These are phyloP conservation scores for Cystobasidium pallidum DNA, from an alignment of 1,284 basidiomycete genomes.

Conservation along the genomic window DNA sequence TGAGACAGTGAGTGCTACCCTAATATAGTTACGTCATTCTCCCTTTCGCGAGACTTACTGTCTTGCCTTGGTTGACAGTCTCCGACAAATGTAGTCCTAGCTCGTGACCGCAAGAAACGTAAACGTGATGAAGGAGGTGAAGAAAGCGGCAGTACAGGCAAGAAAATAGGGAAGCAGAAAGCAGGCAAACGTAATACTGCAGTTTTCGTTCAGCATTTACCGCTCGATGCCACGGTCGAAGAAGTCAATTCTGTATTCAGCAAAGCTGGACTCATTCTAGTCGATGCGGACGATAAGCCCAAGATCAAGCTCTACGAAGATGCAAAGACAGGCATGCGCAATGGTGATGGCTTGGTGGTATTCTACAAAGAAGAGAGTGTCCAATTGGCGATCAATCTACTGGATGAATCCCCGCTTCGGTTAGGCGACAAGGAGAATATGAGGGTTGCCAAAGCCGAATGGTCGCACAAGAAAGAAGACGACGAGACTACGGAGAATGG, in stretches of 20 bases:
- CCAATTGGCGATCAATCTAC: slow-evolving; percentile 75
- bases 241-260: slow-evolving; percentile 81
- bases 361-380: slow-evolving; percentile 98
- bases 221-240: slow-evolving; percentile 71
- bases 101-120: slow-evolving; percentile 63
- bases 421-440: slow-evolving; percentile 77
- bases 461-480: slow-evolving; percentile 65
- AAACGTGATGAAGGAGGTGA: slow-evolving; percentile 31
- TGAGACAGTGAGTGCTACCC: slow-evolving; percentile 70
- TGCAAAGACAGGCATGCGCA: slow-evolving; percentile 80
- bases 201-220: slow-evolving; percentile 85
- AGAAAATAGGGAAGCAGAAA: slow-evolving; percentile 66
- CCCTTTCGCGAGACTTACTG: neutral
- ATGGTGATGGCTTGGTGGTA: slow-evolving; percentile 91
- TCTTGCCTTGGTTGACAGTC: slow-evolving; percentile 60
- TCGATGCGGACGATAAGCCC: slow-evolving; percentile 82
- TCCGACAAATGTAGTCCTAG: slow-evolving; percentile 78
- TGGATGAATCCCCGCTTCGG: slow-evolving; percentile 90
- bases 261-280: slow-evolving; percentile 87
- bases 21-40: slow-evolving; percentile 4
- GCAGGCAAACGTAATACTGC: slow-evolving; percentile 71
- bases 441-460: slow-evolving; percentile 82
- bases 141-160: slow-evolving; percentile 4
- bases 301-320: slow-evolving; percentile 92
- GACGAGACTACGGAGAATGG: slow-evolving; percentile 51